phyloP scores from a whole-genome alignment of 495 filamentous ascomycete genomes.

The Aspergillus panamensis region DNA sequence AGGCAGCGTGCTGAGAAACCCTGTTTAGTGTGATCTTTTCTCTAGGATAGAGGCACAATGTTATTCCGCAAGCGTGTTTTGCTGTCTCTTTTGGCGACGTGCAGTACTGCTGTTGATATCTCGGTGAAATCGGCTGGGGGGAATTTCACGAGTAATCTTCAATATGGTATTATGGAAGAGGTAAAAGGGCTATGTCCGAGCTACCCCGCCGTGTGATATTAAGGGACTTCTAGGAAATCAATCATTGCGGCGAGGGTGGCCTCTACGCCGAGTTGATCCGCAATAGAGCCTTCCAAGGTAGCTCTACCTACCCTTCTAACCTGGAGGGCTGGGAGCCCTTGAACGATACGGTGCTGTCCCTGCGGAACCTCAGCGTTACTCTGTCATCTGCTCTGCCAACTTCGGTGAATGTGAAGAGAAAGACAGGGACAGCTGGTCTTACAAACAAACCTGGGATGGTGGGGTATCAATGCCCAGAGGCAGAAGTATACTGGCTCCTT shows the following conservation, averaged over 20 bases:
- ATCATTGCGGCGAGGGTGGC: conserved; percentile 72
- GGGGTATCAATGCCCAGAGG: conserved; percentile 58
- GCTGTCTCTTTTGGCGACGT: conserved; percentile 29
- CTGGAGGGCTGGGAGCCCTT: conserved; percentile 55
- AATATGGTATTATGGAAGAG: conserved; percentile 61
- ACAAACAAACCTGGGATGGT: conserved; percentile 59
- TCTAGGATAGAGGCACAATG: neutral
- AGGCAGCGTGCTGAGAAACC: neutral
- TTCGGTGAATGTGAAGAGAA: conserved; percentile 55
- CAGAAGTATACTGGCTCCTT: conserved; percentile 55
- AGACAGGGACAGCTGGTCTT: conserved; percentile 46
- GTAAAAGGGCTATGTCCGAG: conserved; percentile 16
- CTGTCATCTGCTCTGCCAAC: conserved; percentile 58
- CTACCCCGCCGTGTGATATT: neutral
- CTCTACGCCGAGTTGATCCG: conserved; percentile 70
- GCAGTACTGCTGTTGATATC: conserved; percentile 29
- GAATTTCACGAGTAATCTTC: conserved; percentile 49
- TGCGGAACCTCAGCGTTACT: conserved; percentile 52
- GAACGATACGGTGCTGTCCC: conserved; percentile 45
- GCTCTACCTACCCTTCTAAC: conserved; percentile 38
- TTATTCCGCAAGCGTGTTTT: conserved; percentile 28
- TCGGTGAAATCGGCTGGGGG: conserved; percentile 45
- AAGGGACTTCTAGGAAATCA: conserved; percentile 53
- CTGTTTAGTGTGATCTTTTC: neutral
- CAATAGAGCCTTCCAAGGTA: conserved; percentile 68